Evolutionary conservation across 164 flowering plant genomes (phyloP).

Genomic region (Macadamia tetraphylla): DNA sequence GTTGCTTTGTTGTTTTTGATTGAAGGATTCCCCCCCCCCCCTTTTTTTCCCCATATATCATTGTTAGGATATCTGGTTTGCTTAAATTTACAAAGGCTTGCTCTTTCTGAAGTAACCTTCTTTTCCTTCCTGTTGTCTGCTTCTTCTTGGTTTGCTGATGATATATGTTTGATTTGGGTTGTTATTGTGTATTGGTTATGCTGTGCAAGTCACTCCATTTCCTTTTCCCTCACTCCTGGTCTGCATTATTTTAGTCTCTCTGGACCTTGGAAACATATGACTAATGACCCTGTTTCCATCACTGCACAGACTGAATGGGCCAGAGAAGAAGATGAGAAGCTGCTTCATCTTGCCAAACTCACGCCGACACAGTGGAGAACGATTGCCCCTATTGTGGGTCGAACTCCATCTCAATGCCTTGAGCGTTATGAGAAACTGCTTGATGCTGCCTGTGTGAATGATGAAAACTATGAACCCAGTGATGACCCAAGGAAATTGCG

Average conservation of each 20-base stretch:
- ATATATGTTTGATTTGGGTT: too few relatives aligned
- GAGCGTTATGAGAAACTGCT: slow-evolving; percentile 96
- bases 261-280: neutral
- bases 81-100: too few relatives aligned
- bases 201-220: neutral
- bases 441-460: slow-evolving; percentile 96
- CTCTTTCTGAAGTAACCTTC: too few relatives aligned
- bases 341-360: slow-evolving; percentile 93
- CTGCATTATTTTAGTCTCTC: neutral
- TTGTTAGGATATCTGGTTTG: neutral
- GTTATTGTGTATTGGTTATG: too few relatives aligned
- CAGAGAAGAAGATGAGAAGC: slow-evolving; percentile 95
- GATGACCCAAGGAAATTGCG: slow-evolving; percentile 94
- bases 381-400: slow-evolving; percentile 95
- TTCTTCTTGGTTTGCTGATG: too few relatives aligned
- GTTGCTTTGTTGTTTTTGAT: neutral
- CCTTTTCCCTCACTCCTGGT: too few relatives aligned
- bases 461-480: slow-evolving; percentile 85
- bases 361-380: slow-evolving; percentile 99
- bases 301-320: slow-evolving; percentile 91
- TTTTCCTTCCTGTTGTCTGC: too few relatives aligned
- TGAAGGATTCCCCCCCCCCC: neutral
- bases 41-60: too few relatives aligned
- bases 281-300: neutral
- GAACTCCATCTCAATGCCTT: slow-evolving; percentile 89